phyloP scores from a whole-genome alignment of 495 filamentous ascomycete species.

The Podospora australis region DNA sequence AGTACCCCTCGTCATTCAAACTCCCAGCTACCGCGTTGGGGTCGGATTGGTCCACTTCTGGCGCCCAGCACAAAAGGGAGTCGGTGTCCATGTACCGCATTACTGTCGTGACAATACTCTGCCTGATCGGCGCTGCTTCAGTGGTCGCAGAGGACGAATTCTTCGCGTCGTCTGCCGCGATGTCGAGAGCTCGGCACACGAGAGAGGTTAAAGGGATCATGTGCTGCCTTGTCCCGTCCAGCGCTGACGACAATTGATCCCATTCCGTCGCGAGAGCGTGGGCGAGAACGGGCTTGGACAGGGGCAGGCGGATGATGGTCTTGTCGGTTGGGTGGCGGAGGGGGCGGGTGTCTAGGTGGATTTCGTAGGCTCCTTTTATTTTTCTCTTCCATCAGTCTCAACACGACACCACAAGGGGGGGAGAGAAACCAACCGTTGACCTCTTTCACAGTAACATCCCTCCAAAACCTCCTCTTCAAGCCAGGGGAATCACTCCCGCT shows the following conservation, averaged over 20 bases:
- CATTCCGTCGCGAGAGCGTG: conserved; percentile 83
- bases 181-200: conserved; percentile 70
- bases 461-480: conserved; percentile 76
- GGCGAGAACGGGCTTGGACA: conserved; percentile 75
- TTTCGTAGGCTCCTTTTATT: conserved; percentile 53
- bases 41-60: conserved; percentile 37
- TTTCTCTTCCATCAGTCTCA: neutral
- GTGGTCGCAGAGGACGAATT: conserved; percentile 3
- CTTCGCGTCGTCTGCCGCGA: conserved; percentile 53
- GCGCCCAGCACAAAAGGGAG: conserved; percentile 88
- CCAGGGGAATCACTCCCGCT: neutral
- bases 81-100: conserved; percentile 90
- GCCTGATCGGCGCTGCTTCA: conserved; percentile 32
- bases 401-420: neutral
- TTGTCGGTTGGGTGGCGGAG: conserved; percentile 66
- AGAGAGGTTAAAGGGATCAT: conserved; percentile 88
- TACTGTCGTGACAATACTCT: conserved; percentile 56
- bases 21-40: conserved; percentile 20
- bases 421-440: conserved; percentile 36
- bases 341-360: conserved; percentile 74
- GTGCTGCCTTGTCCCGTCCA: conserved; percentile 71
- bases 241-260: conserved; percentile 72
- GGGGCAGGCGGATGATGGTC: conserved; percentile 61
- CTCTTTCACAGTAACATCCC: conserved; percentile 60
- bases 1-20: conserved; percentile 32